Base-by-base conservation (phyloP, 768 basidiomycete species). In the Hemileccinum impolitum region DNA sequence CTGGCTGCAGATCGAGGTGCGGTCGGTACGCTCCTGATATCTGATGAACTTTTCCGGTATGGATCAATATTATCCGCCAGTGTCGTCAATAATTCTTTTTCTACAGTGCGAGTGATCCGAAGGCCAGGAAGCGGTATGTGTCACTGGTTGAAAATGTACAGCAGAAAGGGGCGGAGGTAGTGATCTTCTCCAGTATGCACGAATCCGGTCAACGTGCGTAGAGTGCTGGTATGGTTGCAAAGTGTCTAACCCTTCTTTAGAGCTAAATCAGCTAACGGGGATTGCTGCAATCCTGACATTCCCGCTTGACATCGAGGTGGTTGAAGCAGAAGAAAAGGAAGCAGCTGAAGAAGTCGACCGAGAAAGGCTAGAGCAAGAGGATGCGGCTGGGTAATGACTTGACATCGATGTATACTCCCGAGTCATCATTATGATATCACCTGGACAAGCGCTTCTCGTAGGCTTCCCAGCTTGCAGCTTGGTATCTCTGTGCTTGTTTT, bases 111-210 rank as follows among this genome's bases (percentile, higher is more conserved):
- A 90, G 83, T 58, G 85, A 96, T 54, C 85, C 89, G 5, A 69
- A 66, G 17, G 77, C 80, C 43, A 75, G 96, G 42, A 95, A 87
- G 64, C 82, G 78, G 63, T 98, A 90, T 58, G 94, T 99, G 28
- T 73, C 70, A 39, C 75, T 98, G 31, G 93, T 95, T 1, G 95
- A 99, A 67, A 82, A 81, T 31, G 93, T 97, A 14, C 84, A 87
- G 57, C 77, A 82, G 39, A 90, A 88, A 55, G 92, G 94, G 21
- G 95, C 85, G 21, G 94, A 98, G 63, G 94, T 94, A 6, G 75
- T 97, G 17, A 94, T 97, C 55, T 99, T 98, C 69, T 98, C 95
- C 4, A 97, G 94, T 61, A 98, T 99, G 96, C 96, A 99, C 64
- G 96, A 99, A 70, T 92, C 90, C 18, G 96, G 96, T 13, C 94